Percentiles rank a stretch among this genome's conserved stretches.
Evolutionary conservation across 2,329 filamentous ascomycete genomes (phyloP).

Genomic region (Penicillium polonicum): DNA sequence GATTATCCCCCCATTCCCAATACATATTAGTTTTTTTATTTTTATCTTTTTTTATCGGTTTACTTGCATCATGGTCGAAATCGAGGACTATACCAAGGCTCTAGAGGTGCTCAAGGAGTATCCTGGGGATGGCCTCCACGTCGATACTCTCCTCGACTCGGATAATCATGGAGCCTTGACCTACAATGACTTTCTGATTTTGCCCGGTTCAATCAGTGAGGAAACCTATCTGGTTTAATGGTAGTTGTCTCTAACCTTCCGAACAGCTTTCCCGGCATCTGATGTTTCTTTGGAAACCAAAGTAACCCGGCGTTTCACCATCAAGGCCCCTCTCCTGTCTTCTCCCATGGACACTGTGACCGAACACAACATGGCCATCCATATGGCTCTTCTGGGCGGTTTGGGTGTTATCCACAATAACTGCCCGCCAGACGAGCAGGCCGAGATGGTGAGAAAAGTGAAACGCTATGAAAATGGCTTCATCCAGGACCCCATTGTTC

Average conservation of each 20-base stretch:
- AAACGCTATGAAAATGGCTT: slow-evolving; percentile 99
- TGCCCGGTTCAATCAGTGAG: slow-evolving; percentile 91
- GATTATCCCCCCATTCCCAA: background rate
- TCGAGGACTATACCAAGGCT: slow-evolving; percentile 52
- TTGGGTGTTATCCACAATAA: slow-evolving; percentile 95
- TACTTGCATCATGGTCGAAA: background rate
- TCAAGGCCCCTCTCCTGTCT: slow-evolving; percentile 96
- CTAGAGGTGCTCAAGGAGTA: slow-evolving; percentile 80
- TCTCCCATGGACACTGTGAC: slow-evolving; percentile 99
- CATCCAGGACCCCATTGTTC: slow-evolving; percentile 92
- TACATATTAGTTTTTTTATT: background rate
- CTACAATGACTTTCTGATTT: slow-evolving; percentile 97
- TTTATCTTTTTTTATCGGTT: background rate
- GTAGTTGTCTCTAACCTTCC: background rate
- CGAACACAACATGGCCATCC: slow-evolving; percentile 98
- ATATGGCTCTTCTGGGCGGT: slow-evolving; percentile 62
- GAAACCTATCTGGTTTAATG: slow-evolving; percentile 2
- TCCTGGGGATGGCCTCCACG: slow-evolving; percentile 79
- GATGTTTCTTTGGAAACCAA: slow-evolving; percentile 85
- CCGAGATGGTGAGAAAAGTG: slow-evolving; percentile 98
- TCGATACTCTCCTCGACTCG: slow-evolving; percentile 84
- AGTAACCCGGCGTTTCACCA: slow-evolving; percentile 88
- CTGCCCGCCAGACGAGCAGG: slow-evolving; percentile 94
- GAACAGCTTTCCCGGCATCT: slow-evolving; percentile 77
- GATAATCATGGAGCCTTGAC: slow-evolving; percentile 89